Evolutionary conservation across 75 land plant genomes (phyloP), one percentile per base, ranked within the genome.

Genomic region (Cunninghamia lanceolata): DNA sequence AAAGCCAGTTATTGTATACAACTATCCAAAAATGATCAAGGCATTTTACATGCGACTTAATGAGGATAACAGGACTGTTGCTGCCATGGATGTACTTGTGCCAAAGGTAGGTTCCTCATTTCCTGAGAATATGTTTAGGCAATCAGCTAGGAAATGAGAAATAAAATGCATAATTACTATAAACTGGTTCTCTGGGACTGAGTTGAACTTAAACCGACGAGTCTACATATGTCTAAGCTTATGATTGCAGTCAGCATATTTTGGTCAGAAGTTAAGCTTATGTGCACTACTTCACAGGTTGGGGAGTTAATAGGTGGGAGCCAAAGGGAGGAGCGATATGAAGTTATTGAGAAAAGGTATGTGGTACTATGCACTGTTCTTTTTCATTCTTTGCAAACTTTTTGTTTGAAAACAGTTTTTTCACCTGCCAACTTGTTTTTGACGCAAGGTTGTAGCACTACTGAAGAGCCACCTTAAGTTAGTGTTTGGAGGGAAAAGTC

Each of bases 21-120:
- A 98, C 82, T 98, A 98, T 87, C 99, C 99, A 14, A 96, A 97
- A 87, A 92, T 86, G 50, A 95, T 98, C 40, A 98, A 98, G 85
- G 99, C 99, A 46, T 98, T 98, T 82, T 98, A 98, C 82, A 98
- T 98, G 99, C 92, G 99, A 47, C 92, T 98, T 59, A 98, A 98
- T 86, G 99, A 98, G 75, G 99, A 98, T 88, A 84, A 85, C 0
- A 95, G 94, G 85, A 98, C 99, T 63, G 99, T 98, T 4, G 99
- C 99, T 84, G 99, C 99, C 35, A 98, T 98, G 99, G 99, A 98
- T 92, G 97, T 98, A 16, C 99, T 98, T 86, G 99, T 98, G 40
- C 99, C 99, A 7, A 98, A 98, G 97, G 99, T 94, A 83, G 45
- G 83, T 36, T 85, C 0, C 76, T 68, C 50, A 14, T 45, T n/a